Conservation (phyloP, 1,284 basidiomycete genomes). For the Termitomyces sp. region DNA sequence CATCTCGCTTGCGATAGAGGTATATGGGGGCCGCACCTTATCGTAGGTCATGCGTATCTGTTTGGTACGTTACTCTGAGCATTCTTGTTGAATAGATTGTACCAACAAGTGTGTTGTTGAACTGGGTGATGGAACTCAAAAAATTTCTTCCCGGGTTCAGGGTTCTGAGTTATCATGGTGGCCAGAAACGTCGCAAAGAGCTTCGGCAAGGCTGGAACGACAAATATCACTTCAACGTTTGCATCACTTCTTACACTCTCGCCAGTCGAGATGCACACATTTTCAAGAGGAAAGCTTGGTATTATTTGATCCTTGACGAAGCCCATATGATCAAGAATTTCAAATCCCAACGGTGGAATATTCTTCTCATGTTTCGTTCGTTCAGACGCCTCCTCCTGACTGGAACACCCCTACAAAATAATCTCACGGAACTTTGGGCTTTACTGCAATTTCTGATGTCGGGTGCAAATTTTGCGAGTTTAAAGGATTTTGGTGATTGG, state of each 20-base stretch:
- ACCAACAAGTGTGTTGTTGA: slow-evolving; percentile 91
- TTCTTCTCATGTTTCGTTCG: slow-evolving; percentile 89
- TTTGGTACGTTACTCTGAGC: slow-evolving; percentile 1
- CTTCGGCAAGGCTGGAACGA: slow-evolving; percentile 93
- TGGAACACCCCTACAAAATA: slow-evolving; percentile 94
- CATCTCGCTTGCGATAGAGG: slow-evolving; percentile 93
- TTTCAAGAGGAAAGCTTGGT: slow-evolving; percentile 94
- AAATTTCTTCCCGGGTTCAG: slow-evolving; percentile 96
- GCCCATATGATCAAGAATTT: slow-evolving; percentile 99
- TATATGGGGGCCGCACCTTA: slow-evolving; percentile 96
- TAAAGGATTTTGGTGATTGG: slow-evolving; percentile 96
- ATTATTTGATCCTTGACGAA: slow-evolving; percentile 95
- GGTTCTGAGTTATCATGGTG: slow-evolving; percentile 89
- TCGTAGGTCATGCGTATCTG: slow-evolving; percentile 39
- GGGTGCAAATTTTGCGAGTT: slow-evolving; percentile 85
- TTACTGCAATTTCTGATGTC: slow-evolving; percentile 96
- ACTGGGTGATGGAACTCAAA: slow-evolving; percentile 99
- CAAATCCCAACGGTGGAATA: slow-evolving; percentile 93
- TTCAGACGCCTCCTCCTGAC: slow-evolving; percentile 86
- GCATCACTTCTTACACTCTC: slow-evolving; percentile 93
- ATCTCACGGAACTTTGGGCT: slow-evolving; percentile 94
- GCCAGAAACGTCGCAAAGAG: slow-evolving; percentile 88
- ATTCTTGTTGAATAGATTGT: slow-evolving; percentile 53
- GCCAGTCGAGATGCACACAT: slow-evolving; percentile 91
- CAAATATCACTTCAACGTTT: slow-evolving; percentile 91